Base-by-base conservation (phyloP, 257 asterid genomes). In the Fraxinus pennsylvanica region DNA sequence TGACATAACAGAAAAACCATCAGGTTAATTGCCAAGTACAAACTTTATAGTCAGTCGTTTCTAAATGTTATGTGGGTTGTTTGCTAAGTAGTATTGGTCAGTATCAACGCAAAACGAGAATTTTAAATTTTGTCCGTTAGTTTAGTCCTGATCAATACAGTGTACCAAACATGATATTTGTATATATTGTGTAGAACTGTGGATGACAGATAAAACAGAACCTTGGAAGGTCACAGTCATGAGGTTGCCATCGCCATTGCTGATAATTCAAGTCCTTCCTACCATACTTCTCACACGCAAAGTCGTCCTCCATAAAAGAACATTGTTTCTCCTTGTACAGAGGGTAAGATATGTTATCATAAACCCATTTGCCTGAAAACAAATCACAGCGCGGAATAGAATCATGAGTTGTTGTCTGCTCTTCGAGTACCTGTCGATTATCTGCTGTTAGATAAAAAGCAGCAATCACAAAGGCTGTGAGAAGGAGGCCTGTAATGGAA, bases 161-260 rank as follows among this genome's bases (percentile, higher is more conserved):
- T 19, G 63, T 15, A 54, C 9, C 21, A 15, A 19, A 54, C 9
- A 54, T 54, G 27, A 54, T 19, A 6, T 54, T 13, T 14, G 65
- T 32, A 32, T 6, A 52, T 5, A 74, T 29, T 27, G 15, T 21
- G 33, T 39, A 9, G 45, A 43, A 43, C 52, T 43, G 52, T 35
- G 32, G 9, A 9, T 30, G 66, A 59, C 43, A 15, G 45, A 22
- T 22, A 41, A 10, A n/a, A 3, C 33, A 9, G 81, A 52, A 87
- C 91, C 83, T 85, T 65, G 91, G 89, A 71, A 87, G 79, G 59
- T 83, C 78, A 69, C 89, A 87, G 1, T 82, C n/a, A 68, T 78
- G 68, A 71, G 91, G 91, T 30, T 61, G 68, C 68, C 68, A 61
- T 9, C 68, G 86, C 91, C 91, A 87, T 6, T 75, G 21, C 38